A percentile compares a stretch with the other conserved stretches of the same genome.
These are phyloP conservation scores for Cytospora mali DNA, from an alignment of 2,329 filamentous ascomycete species.

Conservation along the genomic window DNA sequence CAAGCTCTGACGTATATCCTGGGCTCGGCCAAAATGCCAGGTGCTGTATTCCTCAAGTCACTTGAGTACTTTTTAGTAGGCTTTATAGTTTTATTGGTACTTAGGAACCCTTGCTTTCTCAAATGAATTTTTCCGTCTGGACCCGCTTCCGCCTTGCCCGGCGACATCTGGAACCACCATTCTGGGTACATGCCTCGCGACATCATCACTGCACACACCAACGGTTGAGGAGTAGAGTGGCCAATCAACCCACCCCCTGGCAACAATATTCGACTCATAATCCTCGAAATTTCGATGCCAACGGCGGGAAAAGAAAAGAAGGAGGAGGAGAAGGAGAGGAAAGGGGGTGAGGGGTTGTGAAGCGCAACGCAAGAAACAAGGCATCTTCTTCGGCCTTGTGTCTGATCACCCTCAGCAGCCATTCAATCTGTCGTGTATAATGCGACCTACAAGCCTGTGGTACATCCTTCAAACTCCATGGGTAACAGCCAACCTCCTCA, in stretches of 20 bases:
- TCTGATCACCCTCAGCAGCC: not conserved
- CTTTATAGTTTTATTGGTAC: not conserved
- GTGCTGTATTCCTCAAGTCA: too few species aligned
- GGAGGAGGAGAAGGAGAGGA: not conserved
- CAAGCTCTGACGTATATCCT: not conserved
- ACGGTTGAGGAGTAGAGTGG: too few species aligned
- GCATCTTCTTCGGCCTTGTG: too few species aligned
- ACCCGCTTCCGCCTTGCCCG: slow-evolving; percentile 2
- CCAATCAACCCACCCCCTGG: too few species aligned
- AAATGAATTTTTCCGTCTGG: slow-evolving; percentile 27
- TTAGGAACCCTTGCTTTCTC: not conserved
- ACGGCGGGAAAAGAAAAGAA: not conserved
- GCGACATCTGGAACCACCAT: not conserved
- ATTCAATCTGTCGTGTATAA: not conserved
- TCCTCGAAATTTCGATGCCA: not conserved
- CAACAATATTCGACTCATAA: not conserved
- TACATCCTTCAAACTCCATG: not conserved
- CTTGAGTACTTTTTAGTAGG: not conserved
- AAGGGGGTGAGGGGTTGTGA: too few species aligned
- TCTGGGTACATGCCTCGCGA: not conserved
- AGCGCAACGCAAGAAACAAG: too few species aligned
- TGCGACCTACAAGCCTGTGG: not conserved
- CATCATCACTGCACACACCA: not conserved
- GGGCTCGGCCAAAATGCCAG: too few species aligned
- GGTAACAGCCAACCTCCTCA: not conserved